phyloP scores from a whole-genome alignment of 164 flowering plant genomes.

The Echeveria elegans region DNA sequence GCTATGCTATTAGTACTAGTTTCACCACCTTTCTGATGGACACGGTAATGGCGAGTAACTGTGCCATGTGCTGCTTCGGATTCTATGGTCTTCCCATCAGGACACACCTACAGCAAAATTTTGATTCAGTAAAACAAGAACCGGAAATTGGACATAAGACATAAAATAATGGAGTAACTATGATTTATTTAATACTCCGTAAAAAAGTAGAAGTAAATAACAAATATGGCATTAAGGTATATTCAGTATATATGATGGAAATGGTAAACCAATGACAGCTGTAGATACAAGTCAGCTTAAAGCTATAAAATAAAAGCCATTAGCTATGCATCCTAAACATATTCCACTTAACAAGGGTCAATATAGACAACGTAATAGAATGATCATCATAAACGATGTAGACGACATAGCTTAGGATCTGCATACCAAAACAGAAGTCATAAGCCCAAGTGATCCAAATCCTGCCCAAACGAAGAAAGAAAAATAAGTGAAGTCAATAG shows the following conservation, averaged over 20 bases:
- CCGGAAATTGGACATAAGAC: background rate
- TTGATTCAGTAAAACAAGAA: background rate
- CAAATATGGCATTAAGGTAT: background rate
- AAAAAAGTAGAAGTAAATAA: background rate
- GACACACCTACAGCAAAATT: conserved; percentile 57
- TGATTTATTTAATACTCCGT: too few species aligned
- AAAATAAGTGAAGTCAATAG: conserved; percentile 3
- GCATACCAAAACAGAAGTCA: conserved; percentile 92
- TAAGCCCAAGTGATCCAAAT: conserved; percentile 94
- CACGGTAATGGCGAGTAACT: conserved; percentile 92
- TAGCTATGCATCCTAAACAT: background rate
- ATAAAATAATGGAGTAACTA: too few species aligned
- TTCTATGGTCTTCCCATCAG: conserved; percentile 98
- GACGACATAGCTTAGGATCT: background rate
- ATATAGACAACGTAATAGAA: background rate
- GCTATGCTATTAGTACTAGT: conserved; percentile 99
- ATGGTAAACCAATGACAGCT: background rate
- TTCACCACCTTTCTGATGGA: conserved; percentile 97
- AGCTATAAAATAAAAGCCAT: background rate
- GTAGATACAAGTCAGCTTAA: background rate
- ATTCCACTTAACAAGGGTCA: background rate
- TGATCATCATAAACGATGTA: background rate
- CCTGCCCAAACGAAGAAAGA: conserved; percentile 40
- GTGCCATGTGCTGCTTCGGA: conserved; percentile 99
- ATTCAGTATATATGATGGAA: background rate